Evolutionary conservation across 768 basidiomycete species (phyloP).

Genomic region (Tulasnella sp.): DNA sequence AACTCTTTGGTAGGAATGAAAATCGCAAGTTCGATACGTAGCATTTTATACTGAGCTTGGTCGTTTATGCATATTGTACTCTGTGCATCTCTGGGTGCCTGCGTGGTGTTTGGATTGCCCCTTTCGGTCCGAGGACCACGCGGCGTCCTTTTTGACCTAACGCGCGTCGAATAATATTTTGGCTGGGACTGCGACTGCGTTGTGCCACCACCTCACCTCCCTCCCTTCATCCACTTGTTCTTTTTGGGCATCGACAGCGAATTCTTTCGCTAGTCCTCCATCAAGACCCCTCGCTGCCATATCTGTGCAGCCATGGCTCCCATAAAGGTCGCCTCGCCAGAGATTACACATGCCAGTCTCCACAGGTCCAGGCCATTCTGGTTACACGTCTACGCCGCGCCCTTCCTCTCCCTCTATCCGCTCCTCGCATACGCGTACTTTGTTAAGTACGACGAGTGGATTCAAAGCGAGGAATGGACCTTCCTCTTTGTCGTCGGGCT

Average conservation of each 20-base stretch:
- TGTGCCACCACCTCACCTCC: not conserved
- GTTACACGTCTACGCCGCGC: conserved; percentile 62
- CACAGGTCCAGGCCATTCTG: conserved; percentile 62
- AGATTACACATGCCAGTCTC: conserved; percentile 59
- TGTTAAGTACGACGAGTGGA: conserved; percentile 81
- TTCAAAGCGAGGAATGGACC: conserved; percentile 94
- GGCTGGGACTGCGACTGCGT: not conserved
- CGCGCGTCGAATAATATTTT: conserved; percentile 12
- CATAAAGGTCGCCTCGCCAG: conserved; percentile 52
- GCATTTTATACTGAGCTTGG: not conserved
- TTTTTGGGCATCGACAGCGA: not conserved
- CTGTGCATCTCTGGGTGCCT: not conserved
- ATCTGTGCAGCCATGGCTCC: conserved; percentile 31
- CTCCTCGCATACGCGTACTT: conserved; percentile 87
- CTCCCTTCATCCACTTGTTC: not conserved
- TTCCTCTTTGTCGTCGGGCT: conserved; percentile 85
- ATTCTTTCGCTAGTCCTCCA: not conserved
- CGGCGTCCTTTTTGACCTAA: not conserved
- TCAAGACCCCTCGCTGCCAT: not conserved
- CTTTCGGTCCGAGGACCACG: not conserved
- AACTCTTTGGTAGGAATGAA: conserved; percentile 81
- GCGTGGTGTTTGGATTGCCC: not conserved
- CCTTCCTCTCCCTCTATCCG: conserved; percentile 75
- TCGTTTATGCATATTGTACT: not conserved
- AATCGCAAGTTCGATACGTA: conserved; percentile 84